Evolutionary conservation across 1,139 yeast species (phyloP), one percentile per base, ranked within the genome.

Genomic region (Blastobotrys indianensis): DNA sequence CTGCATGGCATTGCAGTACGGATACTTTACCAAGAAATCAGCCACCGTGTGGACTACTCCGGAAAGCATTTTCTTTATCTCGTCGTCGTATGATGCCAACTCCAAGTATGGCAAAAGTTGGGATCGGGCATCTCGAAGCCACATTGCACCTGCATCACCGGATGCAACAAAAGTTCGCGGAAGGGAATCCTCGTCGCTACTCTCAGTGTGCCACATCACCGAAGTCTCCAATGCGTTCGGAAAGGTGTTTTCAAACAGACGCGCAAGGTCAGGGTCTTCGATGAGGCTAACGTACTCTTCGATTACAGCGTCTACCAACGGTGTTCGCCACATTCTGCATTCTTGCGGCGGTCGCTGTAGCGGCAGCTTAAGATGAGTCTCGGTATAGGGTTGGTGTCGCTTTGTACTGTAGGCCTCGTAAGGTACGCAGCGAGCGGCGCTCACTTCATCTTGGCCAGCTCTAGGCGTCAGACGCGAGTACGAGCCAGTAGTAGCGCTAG

Each of bases 211-310:
- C 87, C 90, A 87, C 48, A 83, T 69, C 41, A 87, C 78, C 0
- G 96, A 86, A 0, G 96, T 87, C 59, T 87, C 96, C 44, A 88
- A 67, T 0, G 96, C 87, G 60, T 88, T 88, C 8, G 96, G 96
- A 50, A 86, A 74, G 46, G 94, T 76, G 61, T 87, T 87, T 58
- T 86, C 95, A 55, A 87, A 75, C 50, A 87, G 65, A 45, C 94
- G 68, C 1, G 84, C 85, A 44, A 87, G 66, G 61, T 87, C 95
- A 0, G 74, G 74, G 58, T 82, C 81, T 32, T 63, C 61, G 17
- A 85, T 69, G 54, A 74, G 73, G 2, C 44, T 36, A 45, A 67
- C 74, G 60, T 85, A 68, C 48, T 79, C 82, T 1, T 56, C 61
- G 25, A 88, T 77, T 33, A 80, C 68, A n/a, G 59, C 55, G 50